Evolutionary conservation across 1,284 basidiomycete species (phyloP), one percentile per base, ranked within the genome.

Genomic region (Dichomitus squalens): DNA sequence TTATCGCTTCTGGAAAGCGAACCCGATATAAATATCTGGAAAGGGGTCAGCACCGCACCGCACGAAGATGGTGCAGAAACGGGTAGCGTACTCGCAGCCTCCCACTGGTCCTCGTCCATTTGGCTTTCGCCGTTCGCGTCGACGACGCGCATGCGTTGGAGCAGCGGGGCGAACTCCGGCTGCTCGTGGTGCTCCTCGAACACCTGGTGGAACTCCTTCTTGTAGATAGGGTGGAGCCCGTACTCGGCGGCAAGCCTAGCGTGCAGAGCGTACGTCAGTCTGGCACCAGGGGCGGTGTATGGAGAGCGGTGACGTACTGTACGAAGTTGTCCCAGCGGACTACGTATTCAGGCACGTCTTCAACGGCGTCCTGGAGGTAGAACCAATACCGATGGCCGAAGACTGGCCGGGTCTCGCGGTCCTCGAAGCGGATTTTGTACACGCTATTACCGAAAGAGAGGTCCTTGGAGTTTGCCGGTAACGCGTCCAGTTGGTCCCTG

Each of bases 351-450:
- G 96, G 96, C 29, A 98, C 96, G 68, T 98, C 89, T 66, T 95
- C 95, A 4, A 99, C 96, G 1, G 97, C 97, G 68, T 99, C 97
- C 68, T 86, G 78, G 31, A 99, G 83, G 76, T 86, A 98, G 79
- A 99, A 99, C 71, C 84, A 89, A 71, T 99, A 99, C 57, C 90
- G 87, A 72, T 98, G 92, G 4, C 97, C 97, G 69, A 90, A 96
- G 12, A 87, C 65, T 7, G 89, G 86, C 52, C 81, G 77, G 57
- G 85, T 77, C 9, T 80, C 74, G 59, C 82, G 86, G 50, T 84
- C 75, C 62, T 93, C 89, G 70, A 99, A 99, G 36, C 85, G 84
- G 67, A 99, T 91, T 63, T 80, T 85, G 76, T 97, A 99, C 49
- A 96, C 90, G 1, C 80, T 79, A 75, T 99, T 99, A 46, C 96